Percentiles rank a stretch among this genome's conserved stretches.
These are phyloP conservation scores for Dissophora globulifera DNA, from an alignment of 192 early-diverging fungal species.

Conservation along the genomic window DNA sequence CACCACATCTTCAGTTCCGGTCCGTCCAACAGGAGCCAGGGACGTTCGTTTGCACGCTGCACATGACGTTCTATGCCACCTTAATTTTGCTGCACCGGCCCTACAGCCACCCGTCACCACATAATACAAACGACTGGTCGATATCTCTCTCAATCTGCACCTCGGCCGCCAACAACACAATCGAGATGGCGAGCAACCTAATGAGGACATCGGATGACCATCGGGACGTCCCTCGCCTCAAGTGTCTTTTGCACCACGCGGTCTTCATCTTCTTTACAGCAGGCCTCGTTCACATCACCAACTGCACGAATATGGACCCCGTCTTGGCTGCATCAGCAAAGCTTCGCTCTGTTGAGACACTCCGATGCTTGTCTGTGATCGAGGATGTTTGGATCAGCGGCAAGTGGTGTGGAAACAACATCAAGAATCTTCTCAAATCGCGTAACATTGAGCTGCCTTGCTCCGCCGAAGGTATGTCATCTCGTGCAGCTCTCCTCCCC, in stretches of 20 bases:
- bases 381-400: constrained; percentile 46
- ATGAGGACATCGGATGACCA: constrained; percentile 37
- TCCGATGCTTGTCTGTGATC: constrained; percentile 41
- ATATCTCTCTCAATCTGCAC: constrained; percentile 54
- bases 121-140: constrained; percentile 25
- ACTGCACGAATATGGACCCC: constrained; percentile 41
- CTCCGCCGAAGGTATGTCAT: constrained; percentile 34
- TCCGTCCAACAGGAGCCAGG: constrained; percentile 50
- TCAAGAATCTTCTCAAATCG: constrained; percentile 39
- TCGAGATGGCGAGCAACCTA: constrained; percentile 53
- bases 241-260: constrained; percentile 31
- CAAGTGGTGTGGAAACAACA: constrained; percentile 48
- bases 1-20: constrained; percentile 62
- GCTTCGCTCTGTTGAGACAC: constrained; percentile 41
- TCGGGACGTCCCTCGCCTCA: constrained; percentile 28
- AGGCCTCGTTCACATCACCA: constrained; percentile 54
- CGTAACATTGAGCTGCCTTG: constrained; percentile 49
- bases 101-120: constrained; percentile 49
- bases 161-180: constrained; percentile 52
- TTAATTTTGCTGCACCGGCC: constrained; percentile 66
- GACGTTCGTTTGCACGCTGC: constrained; percentile 52
- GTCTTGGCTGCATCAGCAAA: constrained; percentile 52
- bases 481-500: no score
- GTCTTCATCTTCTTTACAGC: constrained; percentile 55
- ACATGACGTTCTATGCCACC: constrained; percentile 64